Evolutionary conservation across 2,329 filamentous ascomycete species (phyloP).

Genomic region (Cordyceps sp.): DNA sequence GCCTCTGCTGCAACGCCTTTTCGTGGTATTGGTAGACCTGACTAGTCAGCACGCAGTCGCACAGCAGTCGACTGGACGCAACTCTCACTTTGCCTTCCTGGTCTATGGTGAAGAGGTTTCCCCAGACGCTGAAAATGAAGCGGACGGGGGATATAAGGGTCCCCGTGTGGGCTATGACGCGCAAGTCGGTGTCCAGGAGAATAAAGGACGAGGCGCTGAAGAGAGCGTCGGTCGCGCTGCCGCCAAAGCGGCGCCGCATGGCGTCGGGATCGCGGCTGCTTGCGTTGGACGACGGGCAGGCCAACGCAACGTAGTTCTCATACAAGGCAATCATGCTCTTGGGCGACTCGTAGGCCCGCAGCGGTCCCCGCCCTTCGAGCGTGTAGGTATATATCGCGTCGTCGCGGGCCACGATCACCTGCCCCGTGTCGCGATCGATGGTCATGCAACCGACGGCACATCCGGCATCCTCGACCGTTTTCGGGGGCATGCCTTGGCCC

Average conservation of each 20-base stretch:
- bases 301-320: constrained; percentile 72
- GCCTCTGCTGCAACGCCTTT: constrained; percentile 73
- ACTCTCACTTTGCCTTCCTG: constrained; percentile 71
- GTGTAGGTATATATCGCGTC: constrained; percentile 95
- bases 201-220: constrained; percentile 83
- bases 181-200: constrained; percentile 77
- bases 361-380: constrained; percentile 67
- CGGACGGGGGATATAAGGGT: constrained; percentile 67
- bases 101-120: constrained; percentile 76
- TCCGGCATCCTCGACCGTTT: constrained; percentile 75
- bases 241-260: constrained; percentile 56
- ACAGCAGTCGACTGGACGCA: not conserved
- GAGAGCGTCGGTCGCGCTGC: constrained; percentile 51
- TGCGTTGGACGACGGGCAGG: constrained; percentile 52
- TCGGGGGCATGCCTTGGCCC: constrained; percentile 76
- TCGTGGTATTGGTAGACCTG: constrained; percentile 80
- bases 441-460: constrained; percentile 95
- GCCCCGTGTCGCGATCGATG: constrained; percentile 59
- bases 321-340: constrained; percentile 71
- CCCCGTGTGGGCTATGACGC: constrained; percentile 81
- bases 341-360: constrained; percentile 78
- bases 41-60: not conserved
- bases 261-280: constrained; percentile 40
- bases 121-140: constrained; percentile 74
- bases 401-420: constrained; percentile 82